These are phyloP conservation scores for Pythium insidiosum DNA, from an alignment of 352 stramenopile genomes.

Conservation along the genomic window DNA sequence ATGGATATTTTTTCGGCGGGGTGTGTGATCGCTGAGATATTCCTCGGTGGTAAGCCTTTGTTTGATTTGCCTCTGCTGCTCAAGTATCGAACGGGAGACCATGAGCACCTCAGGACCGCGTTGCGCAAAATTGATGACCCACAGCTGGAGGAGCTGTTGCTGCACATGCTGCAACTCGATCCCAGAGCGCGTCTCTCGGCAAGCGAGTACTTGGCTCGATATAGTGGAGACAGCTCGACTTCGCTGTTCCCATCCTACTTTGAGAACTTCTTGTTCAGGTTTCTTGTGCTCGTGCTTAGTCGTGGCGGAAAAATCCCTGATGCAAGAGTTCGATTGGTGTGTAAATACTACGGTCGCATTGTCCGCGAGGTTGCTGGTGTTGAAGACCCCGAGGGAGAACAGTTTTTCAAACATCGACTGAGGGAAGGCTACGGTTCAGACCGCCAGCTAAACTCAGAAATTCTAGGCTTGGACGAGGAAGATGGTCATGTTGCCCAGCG, in stretches of 20 bases:
- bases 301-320: slow-evolving; percentile 85
- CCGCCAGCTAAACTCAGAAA: slow-evolving; percentile 33
- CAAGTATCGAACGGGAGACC: slow-evolving; percentile 76
- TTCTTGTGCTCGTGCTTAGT: slow-evolving; percentile 81
- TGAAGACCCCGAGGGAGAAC: slow-evolving; percentile 82
- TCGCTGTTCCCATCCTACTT: slow-evolving; percentile 81
- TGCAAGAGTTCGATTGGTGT: slow-evolving; percentile 88
- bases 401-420: slow-evolving; percentile 86
- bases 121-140: slow-evolving; percentile 92
- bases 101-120: slow-evolving; percentile 62
- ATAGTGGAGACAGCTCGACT: slow-evolving; percentile 37
- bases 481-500: slow-evolving; percentile 61
- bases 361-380: slow-evolving; percentile 88
- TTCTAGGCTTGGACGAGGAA: slow-evolving; percentile 30
- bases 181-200: slow-evolving; percentile 79
- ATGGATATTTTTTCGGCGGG: slow-evolving; percentile 99
- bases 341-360: slow-evolving; percentile 89
- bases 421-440: slow-evolving; percentile 81
- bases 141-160: slow-evolving; percentile 82
- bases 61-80: slow-evolving; percentile 92
- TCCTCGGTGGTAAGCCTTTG: slow-evolving; percentile 92
- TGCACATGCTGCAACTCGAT: slow-evolving; percentile 93
- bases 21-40: slow-evolving; percentile 96
- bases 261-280: slow-evolving; percentile 84
- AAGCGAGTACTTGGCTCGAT: slow-evolving; percentile 85